Percentiles rank a stretch among this genome's conserved stretches.
Conservation (phyloP, 2,329 filamentous ascomycete species). For the Ceratocystis lukuohia region DNA sequence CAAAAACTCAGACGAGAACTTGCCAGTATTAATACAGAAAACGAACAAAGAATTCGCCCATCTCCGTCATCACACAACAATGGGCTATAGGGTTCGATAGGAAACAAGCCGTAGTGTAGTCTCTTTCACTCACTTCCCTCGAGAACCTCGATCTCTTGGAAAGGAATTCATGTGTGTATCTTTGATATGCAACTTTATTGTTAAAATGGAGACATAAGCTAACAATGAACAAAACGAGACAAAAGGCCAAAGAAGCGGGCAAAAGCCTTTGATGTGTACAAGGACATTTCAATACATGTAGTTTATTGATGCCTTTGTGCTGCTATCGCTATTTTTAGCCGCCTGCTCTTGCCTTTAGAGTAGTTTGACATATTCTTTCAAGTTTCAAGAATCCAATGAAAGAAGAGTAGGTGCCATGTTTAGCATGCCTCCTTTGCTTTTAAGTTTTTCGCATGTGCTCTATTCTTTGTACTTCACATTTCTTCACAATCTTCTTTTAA, state of each 20-base stretch:
- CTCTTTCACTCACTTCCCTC: not conserved
- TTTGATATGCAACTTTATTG: too few relatives aligned
- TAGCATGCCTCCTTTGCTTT: not conserved
- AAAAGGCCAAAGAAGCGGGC: not conserved
- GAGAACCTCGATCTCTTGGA: too few relatives aligned
- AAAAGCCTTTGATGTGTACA: not conserved
- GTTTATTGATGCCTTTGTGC: not conserved
- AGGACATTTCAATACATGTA: not conserved
- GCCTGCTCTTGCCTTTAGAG: not conserved
- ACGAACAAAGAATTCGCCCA: not conserved
- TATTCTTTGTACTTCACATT: not conserved
- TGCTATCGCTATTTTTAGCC: not conserved
- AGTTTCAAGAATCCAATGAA: not conserved
- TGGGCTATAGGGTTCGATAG: not conserved
- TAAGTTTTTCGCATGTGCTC: not conserved
- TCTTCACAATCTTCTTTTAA: not conserved
- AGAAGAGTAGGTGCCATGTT: not conserved
- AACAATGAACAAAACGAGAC: too few relatives aligned
- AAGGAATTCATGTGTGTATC: too few relatives aligned
- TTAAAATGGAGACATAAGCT: too few relatives aligned
- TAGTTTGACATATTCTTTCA: not conserved
- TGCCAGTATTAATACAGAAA: not conserved
- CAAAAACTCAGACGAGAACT: not conserved
- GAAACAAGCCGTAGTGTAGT: not conserved
- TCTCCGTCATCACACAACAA: not conserved